Conservation (phyloP, 164 flowering plant species). For the Sextonia rubra region DNA sequence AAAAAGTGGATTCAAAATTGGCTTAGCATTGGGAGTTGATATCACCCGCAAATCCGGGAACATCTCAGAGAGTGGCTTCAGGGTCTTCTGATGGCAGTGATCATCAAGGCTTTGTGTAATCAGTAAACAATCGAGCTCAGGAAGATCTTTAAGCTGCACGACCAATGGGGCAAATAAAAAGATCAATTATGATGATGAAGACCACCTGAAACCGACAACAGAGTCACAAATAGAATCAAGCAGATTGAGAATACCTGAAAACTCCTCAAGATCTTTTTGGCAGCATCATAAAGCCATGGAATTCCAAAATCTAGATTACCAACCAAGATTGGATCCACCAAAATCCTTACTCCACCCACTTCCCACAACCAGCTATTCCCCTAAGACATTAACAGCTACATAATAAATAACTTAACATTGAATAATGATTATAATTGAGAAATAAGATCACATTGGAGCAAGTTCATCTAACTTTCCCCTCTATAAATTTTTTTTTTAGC, state of each 20-base stretch:
- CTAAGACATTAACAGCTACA: constrained; percentile 23
- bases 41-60: constrained; percentile 62
- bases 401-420: constrained; percentile 4
- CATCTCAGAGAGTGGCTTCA: constrained; percentile 66
- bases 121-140: constrained; percentile 69
- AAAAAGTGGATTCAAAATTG: constrained; percentile 66
- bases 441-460: not conserved
- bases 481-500: not conserved
- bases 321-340: constrained; percentile 94
- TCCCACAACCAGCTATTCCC: constrained; percentile 98
- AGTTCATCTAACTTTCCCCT: not conserved
- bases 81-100: constrained; percentile 90
- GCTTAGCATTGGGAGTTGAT: constrained; percentile 89
- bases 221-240: not conserved
- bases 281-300: constrained; percentile 93
- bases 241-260: constrained; percentile 52
- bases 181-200: not conserved
- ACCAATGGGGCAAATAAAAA: constrained; percentile 7
- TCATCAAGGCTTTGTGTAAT: constrained; percentile 98
- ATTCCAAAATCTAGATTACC: constrained; percentile 94
- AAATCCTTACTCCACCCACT: constrained; percentile 52
- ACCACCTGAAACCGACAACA: not conserved
- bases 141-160: constrained; percentile 86
- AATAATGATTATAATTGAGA: not conserved
- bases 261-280: constrained; percentile 68